Evolutionary conservation across 352 stramenopile species (phyloP).

Genomic region (Globisporangium nodosum): DNA sequence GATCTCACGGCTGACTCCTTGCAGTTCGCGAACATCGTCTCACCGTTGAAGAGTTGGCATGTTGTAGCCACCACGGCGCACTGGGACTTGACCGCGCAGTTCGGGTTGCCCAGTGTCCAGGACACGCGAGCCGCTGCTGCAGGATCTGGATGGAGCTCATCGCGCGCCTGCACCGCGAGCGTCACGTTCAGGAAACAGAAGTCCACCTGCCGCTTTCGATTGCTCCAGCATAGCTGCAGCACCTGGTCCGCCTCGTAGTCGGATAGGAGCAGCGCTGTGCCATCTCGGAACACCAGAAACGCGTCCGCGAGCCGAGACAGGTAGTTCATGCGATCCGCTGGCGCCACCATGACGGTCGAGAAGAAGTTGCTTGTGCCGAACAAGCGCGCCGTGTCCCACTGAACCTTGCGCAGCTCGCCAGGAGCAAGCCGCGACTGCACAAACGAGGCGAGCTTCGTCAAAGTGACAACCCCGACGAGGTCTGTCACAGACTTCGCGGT

Average conservation of each 20-base stretch:
- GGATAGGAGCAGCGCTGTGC: neutral
- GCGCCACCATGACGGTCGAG: slow-evolving; percentile 8
- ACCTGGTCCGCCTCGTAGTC: slow-evolving; percentile 8
- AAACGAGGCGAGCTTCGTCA: neutral
- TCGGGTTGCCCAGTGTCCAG: neutral
- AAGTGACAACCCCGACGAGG: neutral
- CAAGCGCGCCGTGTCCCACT: slow-evolving; percentile 20
- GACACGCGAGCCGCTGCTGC: neutral
- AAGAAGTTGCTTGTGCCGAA: slow-evolving; percentile 50
- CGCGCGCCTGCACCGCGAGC: neutral
- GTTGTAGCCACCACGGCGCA: neutral
- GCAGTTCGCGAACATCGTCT: slow-evolving; percentile 1
- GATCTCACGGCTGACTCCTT: neutral
- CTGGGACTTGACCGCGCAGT: too few species aligned
- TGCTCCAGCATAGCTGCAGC: neutral
- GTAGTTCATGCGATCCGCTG: neutral
- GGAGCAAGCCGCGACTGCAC: neutral
- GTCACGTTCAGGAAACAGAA: slow-evolving; percentile 1
- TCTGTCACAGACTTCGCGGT: slow-evolving; percentile 3
- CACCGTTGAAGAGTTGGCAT: slow-evolving; percentile 7
- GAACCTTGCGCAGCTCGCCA: slow-evolving; percentile 12
- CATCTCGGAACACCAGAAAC: neutral
- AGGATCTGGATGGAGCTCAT: neutral
- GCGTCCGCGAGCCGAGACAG: neutral
- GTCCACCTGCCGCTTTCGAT: neutral